Conservation (phyloP, 2,329 filamentous ascomycete species). For the Beauveria sp. region DNA sequence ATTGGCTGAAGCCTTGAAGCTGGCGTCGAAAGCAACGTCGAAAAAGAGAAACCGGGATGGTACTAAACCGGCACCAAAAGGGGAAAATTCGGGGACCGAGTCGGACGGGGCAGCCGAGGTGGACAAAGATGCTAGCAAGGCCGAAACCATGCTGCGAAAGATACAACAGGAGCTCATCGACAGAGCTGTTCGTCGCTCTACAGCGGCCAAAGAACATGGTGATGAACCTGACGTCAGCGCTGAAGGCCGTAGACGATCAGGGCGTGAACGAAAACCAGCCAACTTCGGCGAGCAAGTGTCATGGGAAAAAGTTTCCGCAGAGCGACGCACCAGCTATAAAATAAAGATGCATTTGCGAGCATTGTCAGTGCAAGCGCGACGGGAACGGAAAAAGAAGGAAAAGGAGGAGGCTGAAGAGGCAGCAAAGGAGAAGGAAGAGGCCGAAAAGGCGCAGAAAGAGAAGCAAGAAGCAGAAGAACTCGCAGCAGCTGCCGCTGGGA, state of each 20-base stretch:
- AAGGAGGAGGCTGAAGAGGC: constrained; percentile 8
- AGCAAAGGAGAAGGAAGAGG: constrained; percentile 2
- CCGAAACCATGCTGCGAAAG: not conserved
- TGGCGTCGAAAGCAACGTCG: not conserved
- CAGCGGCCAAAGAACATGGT: not conserved
- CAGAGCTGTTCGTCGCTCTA: constrained; percentile 5
- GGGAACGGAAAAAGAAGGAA: not conserved
- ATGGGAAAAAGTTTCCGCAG: constrained; percentile 18
- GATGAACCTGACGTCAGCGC: constrained; percentile 26
- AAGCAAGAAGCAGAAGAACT: not conserved
- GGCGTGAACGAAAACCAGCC: constrained; percentile 21
- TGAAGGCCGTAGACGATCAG: constrained; percentile 18
- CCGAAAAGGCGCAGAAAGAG: constrained; percentile 3
- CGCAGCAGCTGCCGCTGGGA: not conserved
- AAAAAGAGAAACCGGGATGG: not conserved
- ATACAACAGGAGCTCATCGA: constrained; percentile 8
- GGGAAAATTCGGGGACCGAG: not conserved
- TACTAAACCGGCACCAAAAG: not conserved
- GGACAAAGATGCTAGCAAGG: not conserved
- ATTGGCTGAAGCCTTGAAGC: constrained; percentile 2
- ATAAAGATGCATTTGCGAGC: constrained; percentile 9
- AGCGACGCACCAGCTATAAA: constrained; percentile 7
- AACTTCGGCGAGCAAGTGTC: constrained; percentile 24
- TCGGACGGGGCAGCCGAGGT: not conserved
- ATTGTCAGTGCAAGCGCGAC: not conserved